Base-by-base conservation (phyloP, 2,329 filamentous ascomycete species). In the Aureobasidium sp. region DNA sequence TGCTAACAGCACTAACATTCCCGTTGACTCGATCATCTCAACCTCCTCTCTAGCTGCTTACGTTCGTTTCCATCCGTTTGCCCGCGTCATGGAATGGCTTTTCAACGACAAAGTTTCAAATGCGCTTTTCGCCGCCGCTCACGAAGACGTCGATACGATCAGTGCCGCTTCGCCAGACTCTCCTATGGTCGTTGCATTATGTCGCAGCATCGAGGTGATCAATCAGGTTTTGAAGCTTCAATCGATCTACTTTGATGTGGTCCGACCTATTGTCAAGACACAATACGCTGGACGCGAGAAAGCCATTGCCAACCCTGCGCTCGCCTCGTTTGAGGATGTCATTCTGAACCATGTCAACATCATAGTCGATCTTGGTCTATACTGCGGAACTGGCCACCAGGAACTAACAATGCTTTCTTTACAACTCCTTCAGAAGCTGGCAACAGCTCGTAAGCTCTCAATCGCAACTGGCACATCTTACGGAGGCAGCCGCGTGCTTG, bases 21-120 rank as follows among this genome's bases (percentile, higher is more conserved):
- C 84, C 30, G 86, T 96, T 16, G 91, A 97, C 71, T 77, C 82
- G 10, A 84, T 88, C 16, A 90, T 96, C 66, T 82, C 82, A 45
- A 82, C 90, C 4, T 88, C 87, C 3, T 89, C 89, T 61, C 79
- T 97, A 5, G 84, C 86, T 54, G 82, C 83, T 6, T 99, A 99
- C 71, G 86, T 94, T 63, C 85, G 86, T 29, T 82, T 96, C 59
- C 95, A 99, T 75, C 93, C 95, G 0, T 99, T 97, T 70, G 86
- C 90, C 3, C 86, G 95, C 63, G 87, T 96, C 15, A 97, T 97
- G 89, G 94, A 99, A 71, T 97, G 94, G 91, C 84, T 99, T 75
- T 96, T 96, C 74, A 97, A 96, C 71, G 90, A 95, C 69, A 90
- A 88, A 66, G 90, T 97, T 27, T 85, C 96, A 68, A 84, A 83